Conservation (phyloP, 1,284 basidiomycete species). For the Porogramme epimiltina region DNA sequence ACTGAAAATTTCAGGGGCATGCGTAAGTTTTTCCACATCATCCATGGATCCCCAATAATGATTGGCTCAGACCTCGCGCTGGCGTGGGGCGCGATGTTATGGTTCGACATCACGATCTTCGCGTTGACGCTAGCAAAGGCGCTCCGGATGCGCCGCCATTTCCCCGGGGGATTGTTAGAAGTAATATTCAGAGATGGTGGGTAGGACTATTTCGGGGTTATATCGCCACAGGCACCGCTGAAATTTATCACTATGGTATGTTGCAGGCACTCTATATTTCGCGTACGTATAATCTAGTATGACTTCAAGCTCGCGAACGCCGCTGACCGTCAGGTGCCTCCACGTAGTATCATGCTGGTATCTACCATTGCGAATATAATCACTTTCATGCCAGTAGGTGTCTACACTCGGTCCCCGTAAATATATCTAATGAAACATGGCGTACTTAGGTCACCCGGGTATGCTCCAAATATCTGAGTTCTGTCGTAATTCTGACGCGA, state of each 20-base stretch:
- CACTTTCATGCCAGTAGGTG: too few species aligned
- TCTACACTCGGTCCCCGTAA: too few species aligned
- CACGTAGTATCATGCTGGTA: too few species aligned
- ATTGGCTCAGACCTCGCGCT: conserved; percentile 10
- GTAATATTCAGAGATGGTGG: conserved; percentile 23
- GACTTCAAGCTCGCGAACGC: too few species aligned
- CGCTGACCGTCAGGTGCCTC: too few species aligned
- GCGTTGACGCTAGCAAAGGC: conserved; percentile 15
- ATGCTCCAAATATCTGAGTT: not conserved
- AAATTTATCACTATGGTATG: not conserved
- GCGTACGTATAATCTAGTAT: not conserved
- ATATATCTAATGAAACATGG: too few species aligned
- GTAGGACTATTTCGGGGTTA: not conserved
- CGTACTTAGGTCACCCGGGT: conserved; percentile 12
- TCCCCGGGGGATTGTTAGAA: conserved; percentile 16
- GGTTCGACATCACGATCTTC: conserved; percentile 22
- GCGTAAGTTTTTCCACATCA: conserved; percentile 5
- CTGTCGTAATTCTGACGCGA: not conserved
- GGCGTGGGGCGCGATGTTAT: conserved; percentile 18
- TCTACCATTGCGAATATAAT: too few species aligned
- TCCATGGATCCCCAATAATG: not conserved
- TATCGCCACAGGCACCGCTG: not conserved
- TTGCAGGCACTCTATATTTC: not conserved
- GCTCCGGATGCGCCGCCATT: conserved; percentile 10
- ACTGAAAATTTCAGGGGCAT: conserved; percentile 13